Percentiles rank a stretch among this genome's conserved stretches.
Conservation (phyloP, 306 rosid genomes). For the Lagenaria siceraria region DNA sequence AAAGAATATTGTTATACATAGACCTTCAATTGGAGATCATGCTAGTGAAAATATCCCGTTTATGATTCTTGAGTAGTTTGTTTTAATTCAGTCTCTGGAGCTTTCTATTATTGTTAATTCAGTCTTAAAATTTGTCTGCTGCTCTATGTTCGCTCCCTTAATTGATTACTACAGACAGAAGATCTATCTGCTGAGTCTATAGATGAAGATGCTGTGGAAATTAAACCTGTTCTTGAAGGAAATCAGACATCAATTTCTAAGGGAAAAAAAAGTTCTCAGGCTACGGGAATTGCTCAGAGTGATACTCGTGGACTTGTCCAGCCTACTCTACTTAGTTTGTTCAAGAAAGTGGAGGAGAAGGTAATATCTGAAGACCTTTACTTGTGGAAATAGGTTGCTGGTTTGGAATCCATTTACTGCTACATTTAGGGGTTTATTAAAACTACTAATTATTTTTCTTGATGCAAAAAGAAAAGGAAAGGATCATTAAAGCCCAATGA, state of each 20-base stretch:
- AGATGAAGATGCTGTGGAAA: conserved; percentile 17
- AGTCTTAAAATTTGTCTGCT: background rate
- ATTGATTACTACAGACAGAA: conserved; percentile 17
- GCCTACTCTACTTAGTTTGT: conserved; percentile 65
- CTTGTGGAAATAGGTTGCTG: background rate
- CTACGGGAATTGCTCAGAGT: conserved; percentile 22
- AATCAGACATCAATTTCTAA: conserved; percentile 31
- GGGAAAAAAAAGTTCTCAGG: conserved; percentile 20
- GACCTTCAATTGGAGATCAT: conserved; percentile 17
- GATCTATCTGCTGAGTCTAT: conserved; percentile 9
- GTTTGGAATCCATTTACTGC: background rate
- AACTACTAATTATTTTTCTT: background rate
- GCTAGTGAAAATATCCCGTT: conserved; percentile 27
- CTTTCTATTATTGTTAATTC: background rate
- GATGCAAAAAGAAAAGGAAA: background rate
- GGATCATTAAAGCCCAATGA: background rate
- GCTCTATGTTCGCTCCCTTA: conserved; percentile 17
- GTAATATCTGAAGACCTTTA: conserved; percentile 21
- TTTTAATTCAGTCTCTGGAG: background rate
- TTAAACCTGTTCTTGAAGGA: conserved; percentile 19
- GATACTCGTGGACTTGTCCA: conserved; percentile 44
- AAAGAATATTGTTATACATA: conserved; percentile 10
- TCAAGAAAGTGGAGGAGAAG: conserved; percentile 76
- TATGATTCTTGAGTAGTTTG: background rate
- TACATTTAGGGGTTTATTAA: background rate